These are phyloP conservation scores for Clavispora santaluciae DNA, from an alignment of 805 yeast genomes.

Conservation along the genomic window DNA sequence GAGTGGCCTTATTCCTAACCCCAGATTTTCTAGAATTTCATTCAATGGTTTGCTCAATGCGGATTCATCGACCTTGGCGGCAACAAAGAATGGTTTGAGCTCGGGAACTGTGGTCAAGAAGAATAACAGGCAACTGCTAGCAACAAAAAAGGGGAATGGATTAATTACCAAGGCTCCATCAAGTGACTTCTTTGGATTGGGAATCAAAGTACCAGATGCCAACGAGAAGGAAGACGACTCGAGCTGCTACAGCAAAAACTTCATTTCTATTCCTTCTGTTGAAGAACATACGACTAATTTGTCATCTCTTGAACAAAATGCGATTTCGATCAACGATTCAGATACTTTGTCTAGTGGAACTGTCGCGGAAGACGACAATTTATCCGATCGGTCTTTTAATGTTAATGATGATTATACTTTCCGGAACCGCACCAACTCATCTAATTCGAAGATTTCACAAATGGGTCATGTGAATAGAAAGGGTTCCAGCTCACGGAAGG, in stretches of 20 bases:
- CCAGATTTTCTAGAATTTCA: conserved; percentile 39
- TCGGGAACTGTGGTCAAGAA: conserved; percentile 14
- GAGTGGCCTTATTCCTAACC: conserved; percentile 34
- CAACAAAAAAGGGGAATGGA: conserved; percentile 13
- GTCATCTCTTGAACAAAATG: conserved; percentile 19
- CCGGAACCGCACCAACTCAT: not conserved
- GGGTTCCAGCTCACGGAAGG: conserved; percentile 1
- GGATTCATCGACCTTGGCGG: conserved; percentile 5
- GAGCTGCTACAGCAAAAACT: conserved; percentile 6
- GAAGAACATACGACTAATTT: conserved; percentile 17
- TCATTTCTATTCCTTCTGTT: conserved; percentile 18
- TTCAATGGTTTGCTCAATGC: conserved; percentile 30
- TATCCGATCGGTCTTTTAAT: conserved; percentile 7
- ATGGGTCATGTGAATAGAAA: not conserved
- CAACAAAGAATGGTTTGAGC: conserved; percentile 8
- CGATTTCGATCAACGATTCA: conserved; percentile 18
- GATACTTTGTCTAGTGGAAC: conserved; percentile 17
- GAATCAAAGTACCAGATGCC: conserved; percentile 12
- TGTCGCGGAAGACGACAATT: conserved; percentile 14
- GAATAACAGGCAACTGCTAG: conserved; percentile 4
- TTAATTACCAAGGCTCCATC: conserved; percentile 20
- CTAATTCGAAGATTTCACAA: not conserved
- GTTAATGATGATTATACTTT: conserved; percentile 4
- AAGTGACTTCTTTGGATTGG: conserved; percentile 27
- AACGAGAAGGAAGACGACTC: not conserved